These are phyloP conservation scores for Leccinum boreale DNA, from an alignment of 768 basidiomycete species.

Conservation along the genomic window DNA sequence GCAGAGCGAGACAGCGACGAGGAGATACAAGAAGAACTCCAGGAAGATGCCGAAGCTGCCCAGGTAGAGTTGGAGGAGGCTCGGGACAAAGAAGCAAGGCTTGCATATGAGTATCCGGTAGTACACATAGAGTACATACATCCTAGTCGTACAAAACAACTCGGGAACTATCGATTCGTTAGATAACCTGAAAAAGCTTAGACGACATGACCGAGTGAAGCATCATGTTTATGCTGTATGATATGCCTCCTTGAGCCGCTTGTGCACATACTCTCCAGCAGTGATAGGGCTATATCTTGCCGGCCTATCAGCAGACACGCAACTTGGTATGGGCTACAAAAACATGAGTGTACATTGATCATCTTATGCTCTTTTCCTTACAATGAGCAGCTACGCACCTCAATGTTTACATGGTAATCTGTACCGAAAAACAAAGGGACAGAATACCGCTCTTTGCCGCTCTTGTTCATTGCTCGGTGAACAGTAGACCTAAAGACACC, in stretches of 20 bases:
- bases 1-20: slow-evolving; percentile 42
- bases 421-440: slow-evolving; percentile 91
- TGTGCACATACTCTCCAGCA: slow-evolving; percentile 83
- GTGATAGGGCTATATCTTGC: slow-evolving; percentile 67
- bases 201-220: not conserved
- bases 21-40: slow-evolving; percentile 42
- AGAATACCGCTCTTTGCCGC: slow-evolving; percentile 69
- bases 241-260: slow-evolving; percentile 53
- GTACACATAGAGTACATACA: slow-evolving; percentile 17
- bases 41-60: slow-evolving; percentile 32
- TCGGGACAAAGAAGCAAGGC: slow-evolving; percentile 19
- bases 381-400: slow-evolving; percentile 43
- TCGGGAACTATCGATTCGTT: too few relatives aligned
- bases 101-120: slow-evolving; percentile 25
- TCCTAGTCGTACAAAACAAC: too few relatives aligned
- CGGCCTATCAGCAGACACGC: slow-evolving; percentile 52
- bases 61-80: slow-evolving; percentile 18
- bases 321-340: slow-evolving; percentile 41
- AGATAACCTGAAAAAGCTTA: not conserved
- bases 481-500: slow-evolving; percentile 88
- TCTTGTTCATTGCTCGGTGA: slow-evolving; percentile 80
- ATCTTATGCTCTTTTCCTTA: not conserved
- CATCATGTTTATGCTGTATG: slow-evolving; percentile 2
- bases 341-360: not conserved
- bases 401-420: slow-evolving; percentile 78